Percentiles rank a stretch among this genome's conserved stretches.
phyloP scores from a whole-genome alignment of 2,329 filamentous ascomycete genomes.

The Clonostachys byssicola region DNA sequence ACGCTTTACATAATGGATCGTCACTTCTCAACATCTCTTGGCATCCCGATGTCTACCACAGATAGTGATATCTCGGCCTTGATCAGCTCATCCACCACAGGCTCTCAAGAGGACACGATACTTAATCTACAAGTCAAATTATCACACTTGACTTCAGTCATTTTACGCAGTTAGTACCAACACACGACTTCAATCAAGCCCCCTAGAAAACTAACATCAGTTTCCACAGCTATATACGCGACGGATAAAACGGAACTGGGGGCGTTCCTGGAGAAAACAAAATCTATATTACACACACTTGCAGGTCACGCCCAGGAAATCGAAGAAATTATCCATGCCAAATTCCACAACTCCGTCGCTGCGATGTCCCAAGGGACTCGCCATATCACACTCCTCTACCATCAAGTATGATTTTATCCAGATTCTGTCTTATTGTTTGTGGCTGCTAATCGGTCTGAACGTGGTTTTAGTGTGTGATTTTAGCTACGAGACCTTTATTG shows the following conservation, averaged over 20 bases:
- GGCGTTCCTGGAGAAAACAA: constrained; percentile 26
- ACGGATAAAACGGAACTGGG: constrained; percentile 22
- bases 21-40: constrained; percentile 30
- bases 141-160: constrained; percentile 24
- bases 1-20: constrained; percentile 32
- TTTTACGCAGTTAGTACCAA: constrained; percentile 22
- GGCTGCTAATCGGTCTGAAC: neutral
- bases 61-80: constrained; percentile 30
- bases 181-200: fast-evolving
- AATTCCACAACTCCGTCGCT: constrained; percentile 25
- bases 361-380: constrained; percentile 28
- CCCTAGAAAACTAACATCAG: neutral
- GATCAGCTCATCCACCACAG: constrained; percentile 15
- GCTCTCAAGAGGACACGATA: constrained; percentile 18
- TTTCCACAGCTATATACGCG: constrained; percentile 24
- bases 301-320: constrained; percentile 30
- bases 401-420: constrained; percentile 18
- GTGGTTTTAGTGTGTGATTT: constrained; percentile 23
- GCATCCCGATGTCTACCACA: constrained; percentile 27
- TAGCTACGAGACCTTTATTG: constrained; percentile 29
- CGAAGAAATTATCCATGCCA: constrained; percentile 23
- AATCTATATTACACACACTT: constrained; percentile 25
- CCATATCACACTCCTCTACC: constrained; percentile 29
- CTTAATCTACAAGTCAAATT: constrained; percentile 27
- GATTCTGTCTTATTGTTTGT: fast-evolving